phyloP scores from a whole-genome alignment of 2,329 filamentous ascomycete genomes.

The Fusarium siculi region DNA sequence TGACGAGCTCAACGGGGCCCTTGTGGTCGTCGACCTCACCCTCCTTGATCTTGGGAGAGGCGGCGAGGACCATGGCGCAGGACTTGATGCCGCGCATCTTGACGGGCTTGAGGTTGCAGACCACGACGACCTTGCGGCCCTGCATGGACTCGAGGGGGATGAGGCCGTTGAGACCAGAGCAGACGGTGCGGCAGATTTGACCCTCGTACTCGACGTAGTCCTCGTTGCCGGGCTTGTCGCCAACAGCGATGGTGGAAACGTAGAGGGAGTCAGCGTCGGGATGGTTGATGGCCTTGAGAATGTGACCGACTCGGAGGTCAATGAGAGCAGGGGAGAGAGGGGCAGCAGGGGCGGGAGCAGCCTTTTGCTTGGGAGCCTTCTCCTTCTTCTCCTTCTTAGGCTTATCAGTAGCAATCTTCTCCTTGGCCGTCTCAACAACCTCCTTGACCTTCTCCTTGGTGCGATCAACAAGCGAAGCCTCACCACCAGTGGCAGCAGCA shows the following conservation, averaged over 20 bases:
- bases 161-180: slow-evolving; percentile 94
- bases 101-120: slow-evolving; percentile 98
- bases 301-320: slow-evolving; percentile 95
- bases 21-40: slow-evolving; percentile 85
- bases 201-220: slow-evolving; percentile 94
- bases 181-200: slow-evolving; percentile 92
- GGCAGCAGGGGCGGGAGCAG: slow-evolving; percentile 74
- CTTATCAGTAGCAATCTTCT: slow-evolving; percentile 54
- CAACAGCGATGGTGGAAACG: slow-evolving; percentile 95
- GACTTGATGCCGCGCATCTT: slow-evolving; percentile 93
- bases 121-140: slow-evolving; percentile 90
- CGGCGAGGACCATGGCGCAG: slow-evolving; percentile 91
- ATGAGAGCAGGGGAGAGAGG: slow-evolving; percentile 87
- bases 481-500: slow-evolving; percentile 64
- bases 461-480: slow-evolving; percentile 65
- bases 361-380: slow-evolving; percentile 81
- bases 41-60: slow-evolving; percentile 83
- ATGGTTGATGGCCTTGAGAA: slow-evolving; percentile 94
- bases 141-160: slow-evolving; percentile 97
- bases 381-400: slow-evolving; percentile 90
- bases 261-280: slow-evolving; percentile 96
- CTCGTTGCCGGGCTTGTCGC: slow-evolving; percentile 81
- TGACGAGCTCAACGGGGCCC: slow-evolving; percentile 91
- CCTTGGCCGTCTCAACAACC: slow-evolving; percentile 62
- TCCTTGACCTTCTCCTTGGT: slow-evolving; percentile 69